Conservation (phyloP, 2,329 filamentous ascomycete species). For the Aspergillus amoenus region DNA sequence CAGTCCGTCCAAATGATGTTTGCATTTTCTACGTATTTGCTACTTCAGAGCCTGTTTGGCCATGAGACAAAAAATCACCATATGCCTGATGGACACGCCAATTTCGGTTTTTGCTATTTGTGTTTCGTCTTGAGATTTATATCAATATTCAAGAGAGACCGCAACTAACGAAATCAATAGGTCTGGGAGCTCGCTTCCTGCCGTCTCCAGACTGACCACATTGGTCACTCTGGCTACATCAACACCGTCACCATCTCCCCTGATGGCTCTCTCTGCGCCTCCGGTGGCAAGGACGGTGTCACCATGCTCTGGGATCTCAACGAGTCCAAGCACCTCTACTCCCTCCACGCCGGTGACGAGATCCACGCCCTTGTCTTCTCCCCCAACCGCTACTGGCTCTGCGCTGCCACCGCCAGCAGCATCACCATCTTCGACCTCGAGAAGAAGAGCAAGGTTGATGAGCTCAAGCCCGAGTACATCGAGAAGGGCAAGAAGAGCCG, state of each 20-base stretch:
- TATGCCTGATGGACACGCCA: constrained; percentile 44
- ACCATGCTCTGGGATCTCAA: constrained; percentile 99
- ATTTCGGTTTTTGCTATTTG: constrained; percentile 5
- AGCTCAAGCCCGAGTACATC: constrained; percentile 98
- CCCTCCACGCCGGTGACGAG: constrained; percentile 97
- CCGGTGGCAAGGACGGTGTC: constrained; percentile 98
- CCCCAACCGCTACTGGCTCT: constrained; percentile 99
- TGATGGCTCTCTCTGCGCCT: constrained; percentile 97
- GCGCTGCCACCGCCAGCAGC: constrained; percentile 92
- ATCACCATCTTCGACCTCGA: constrained; percentile 99
- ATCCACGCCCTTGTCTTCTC: constrained; percentile 99
- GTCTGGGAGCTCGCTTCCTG: constrained; percentile 99
- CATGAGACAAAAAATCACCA: constrained; percentile 98
- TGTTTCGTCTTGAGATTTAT: constrained; percentile 6
- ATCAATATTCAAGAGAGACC: neutral
- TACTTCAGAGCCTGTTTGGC: constrained; percentile 98
- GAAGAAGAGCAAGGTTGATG: constrained; percentile 99
- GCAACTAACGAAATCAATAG: constrained; percentile 50
- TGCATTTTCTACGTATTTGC: constrained; percentile 96
- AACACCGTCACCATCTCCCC: constrained; percentile 99
- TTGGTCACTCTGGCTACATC: constrained; percentile 98
- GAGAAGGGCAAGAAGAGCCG: constrained; percentile 98
- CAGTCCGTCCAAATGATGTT: constrained; percentile 73
- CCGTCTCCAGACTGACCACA: constrained; percentile 99
- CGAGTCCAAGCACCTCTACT: constrained; percentile 99